phyloP scores from a whole-genome alignment of 1,284 basidiomycete genomes.

The Marasmius tenuissimus region DNA sequence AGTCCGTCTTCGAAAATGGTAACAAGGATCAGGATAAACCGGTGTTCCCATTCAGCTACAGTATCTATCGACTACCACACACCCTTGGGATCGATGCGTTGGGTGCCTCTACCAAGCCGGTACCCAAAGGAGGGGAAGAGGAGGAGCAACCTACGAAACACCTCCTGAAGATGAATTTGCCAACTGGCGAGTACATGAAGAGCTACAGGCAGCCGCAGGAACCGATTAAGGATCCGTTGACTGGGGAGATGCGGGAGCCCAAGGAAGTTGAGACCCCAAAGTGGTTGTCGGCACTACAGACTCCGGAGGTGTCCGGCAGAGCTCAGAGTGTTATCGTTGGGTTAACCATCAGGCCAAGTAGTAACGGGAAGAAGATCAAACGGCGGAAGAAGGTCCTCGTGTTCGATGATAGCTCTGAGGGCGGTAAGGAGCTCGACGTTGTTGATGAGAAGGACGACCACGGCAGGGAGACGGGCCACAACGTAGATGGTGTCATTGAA shows the following conservation, averaged over 20 bases:
- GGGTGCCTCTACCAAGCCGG: conserved; percentile 53
- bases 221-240: conserved; percentile 76
- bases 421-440: conserved; percentile 41
- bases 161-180: conserved; percentile 74
- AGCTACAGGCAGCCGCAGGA: conserved; percentile 67
- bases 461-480: not conserved
- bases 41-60: not conserved
- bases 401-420: conserved; percentile 26
- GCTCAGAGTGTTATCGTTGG: conserved; percentile 19
- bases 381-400: conserved; percentile 7
- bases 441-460: conserved; percentile 68
- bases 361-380: conserved; percentile 14
- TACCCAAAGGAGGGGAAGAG: conserved; percentile 65
- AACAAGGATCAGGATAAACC: not conserved
- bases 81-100: not conserved
- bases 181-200: conserved; percentile 41
- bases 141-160: conserved; percentile 59
- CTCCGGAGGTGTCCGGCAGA: conserved; percentile 64
- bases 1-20: conserved; percentile 32
- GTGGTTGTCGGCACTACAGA: conserved; percentile 75
- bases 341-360: conserved; percentile 23
- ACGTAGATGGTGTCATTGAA: conserved; percentile 1
- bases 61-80: not conserved
- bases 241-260: conserved; percentile 66
- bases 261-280: conserved; percentile 51